Evolutionary conservation across 176 grass and related monocot species (phyloP), one percentile per base, ranked within the genome.

Genomic region (Carex littledalei): DNA sequence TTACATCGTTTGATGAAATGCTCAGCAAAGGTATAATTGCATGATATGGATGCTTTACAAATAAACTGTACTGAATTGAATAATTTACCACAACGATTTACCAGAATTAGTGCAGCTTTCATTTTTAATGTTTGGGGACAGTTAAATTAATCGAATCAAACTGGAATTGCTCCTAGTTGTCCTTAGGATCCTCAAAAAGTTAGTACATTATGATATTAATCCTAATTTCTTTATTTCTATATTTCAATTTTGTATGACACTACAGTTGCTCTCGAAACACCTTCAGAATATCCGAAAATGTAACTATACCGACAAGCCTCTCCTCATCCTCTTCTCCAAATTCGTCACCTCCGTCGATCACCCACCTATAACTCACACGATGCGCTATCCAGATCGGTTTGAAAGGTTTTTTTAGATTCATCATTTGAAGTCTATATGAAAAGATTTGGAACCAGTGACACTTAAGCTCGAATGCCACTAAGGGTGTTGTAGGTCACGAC

Each of bases 241-340:
- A 0, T 50, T 74, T 74, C 64, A 67, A 67, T 34, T 22, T n/a
- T 74, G 18, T 50, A 22, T 50, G 5, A 10, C 80, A 89, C 79
- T 85, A 89, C 31, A 94, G 56, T 74, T 89, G 94, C 53, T 91
- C 89, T 13, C 92, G 85, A 66, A 97, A 90, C 53, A 97, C 84
- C 65, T 86, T 89, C 0, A 97, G 87, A 39, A 97, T 81, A 66
- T 94, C 94, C 0, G 79, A 89, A 31, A 97, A 97, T 0, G 84
- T 88, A 32, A 97, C 90, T 15, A 97, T 91, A 16, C 94, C 94
- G 3, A 90, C 72, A 1, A 94, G 89, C 16, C 79, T 84, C 56
- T 86, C 26, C 26, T 84, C 58, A 10, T 91, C 78, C 21, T 88
- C 81, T 39, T 94, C 90, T 17, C 70, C 39, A 14, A 22, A 74